A percentile compares a stretch with the other conserved stretches of the same genome.
Conservation (phyloP, 495 filamentous ascomycete species). For the Staphylotrichum tortipilum region DNA sequence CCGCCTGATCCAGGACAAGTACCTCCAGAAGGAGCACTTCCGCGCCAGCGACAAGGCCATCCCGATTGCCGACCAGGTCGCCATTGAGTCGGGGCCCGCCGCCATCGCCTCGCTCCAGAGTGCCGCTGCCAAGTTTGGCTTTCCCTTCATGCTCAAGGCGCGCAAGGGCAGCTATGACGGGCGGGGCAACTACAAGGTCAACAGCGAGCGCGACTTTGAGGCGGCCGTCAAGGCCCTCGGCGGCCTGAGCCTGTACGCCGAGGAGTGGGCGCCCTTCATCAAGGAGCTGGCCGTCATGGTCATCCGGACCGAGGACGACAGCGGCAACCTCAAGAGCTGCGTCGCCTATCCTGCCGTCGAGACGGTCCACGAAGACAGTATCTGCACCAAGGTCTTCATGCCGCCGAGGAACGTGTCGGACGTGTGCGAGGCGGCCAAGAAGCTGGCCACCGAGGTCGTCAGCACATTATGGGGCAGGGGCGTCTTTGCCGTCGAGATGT, state of each 20-base stretch:
- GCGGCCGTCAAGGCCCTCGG: slow-evolving; percentile 60
- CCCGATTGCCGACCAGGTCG: slow-evolving; percentile 59
- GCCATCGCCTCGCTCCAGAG: slow-evolving; percentile 51
- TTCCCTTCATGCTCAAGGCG: slow-evolving; percentile 91
- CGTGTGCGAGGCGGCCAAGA: slow-evolving; percentile 57
- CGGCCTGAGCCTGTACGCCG: slow-evolving; percentile 70
- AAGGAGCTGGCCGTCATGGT: slow-evolving; percentile 93
- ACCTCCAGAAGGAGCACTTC: slow-evolving; percentile 79
- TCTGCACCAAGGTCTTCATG: slow-evolving; percentile 88
- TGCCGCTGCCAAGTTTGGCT: slow-evolving; percentile 59
- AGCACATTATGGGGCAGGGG: slow-evolving; percentile 76
- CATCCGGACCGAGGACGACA: slow-evolving; percentile 73
- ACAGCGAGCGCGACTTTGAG: slow-evolving; percentile 56
- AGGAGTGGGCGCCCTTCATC: slow-evolving; percentile 81
- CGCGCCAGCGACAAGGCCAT: slow-evolving; percentile 47
- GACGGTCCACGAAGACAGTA: slow-evolving; percentile 88
- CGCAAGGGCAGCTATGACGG: slow-evolving; percentile 93
- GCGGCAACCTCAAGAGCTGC: slow-evolving; percentile 37
- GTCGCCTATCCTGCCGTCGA: slow-evolving; percentile 85
- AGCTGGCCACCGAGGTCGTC: slow-evolving; percentile 71
- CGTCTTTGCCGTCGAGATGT: slow-evolving; percentile 96
- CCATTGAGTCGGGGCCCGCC: slow-evolving; percentile 43
- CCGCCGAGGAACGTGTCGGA: slow-evolving; percentile 67
- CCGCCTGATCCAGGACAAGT: slow-evolving; percentile 94
- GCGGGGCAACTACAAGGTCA: slow-evolving; percentile 77